Conservation (phyloP, 2,329 filamentous ascomycete genomes). For the Hypoxylon sp. region DNA sequence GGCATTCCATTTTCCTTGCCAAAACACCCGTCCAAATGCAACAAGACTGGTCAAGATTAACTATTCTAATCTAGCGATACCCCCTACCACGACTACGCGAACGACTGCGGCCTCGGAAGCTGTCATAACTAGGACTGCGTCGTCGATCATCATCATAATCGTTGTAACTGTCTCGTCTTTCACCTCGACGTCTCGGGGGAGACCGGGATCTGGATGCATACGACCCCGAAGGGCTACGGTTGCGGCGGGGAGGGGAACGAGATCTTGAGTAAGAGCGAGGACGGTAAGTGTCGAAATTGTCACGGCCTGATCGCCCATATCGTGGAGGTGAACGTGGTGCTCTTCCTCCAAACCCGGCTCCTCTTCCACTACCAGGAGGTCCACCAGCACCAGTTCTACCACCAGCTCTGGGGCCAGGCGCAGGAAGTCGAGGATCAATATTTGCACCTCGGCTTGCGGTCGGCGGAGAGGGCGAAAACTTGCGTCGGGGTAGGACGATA, state of each 20-base stretch:
- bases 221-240: constrained; percentile 50
- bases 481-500: constrained; percentile 86
- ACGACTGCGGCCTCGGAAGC: constrained; percentile 57
- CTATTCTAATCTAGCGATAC: constrained; percentile 49
- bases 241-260: constrained; percentile 55
- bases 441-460: constrained; percentile 73
- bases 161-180: constrained; percentile 52
- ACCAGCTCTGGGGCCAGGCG: constrained; percentile 53
- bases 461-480: constrained; percentile 85
- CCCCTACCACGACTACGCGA: constrained; percentile 57
- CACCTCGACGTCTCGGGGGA: constrained; percentile 52
- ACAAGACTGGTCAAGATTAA: not conserved
- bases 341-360: constrained; percentile 48
- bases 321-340: constrained; percentile 46
- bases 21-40: constrained; percentile 24
- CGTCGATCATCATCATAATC: constrained; percentile 54
- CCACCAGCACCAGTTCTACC: constrained; percentile 56
- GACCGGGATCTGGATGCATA: constrained; percentile 54
- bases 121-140: constrained; percentile 64
- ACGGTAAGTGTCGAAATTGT: constrained; percentile 69
- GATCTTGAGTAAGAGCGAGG: constrained; percentile 68
- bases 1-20: constrained; percentile 13
- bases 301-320: constrained; percentile 51
- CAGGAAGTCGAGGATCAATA: constrained; percentile 67
- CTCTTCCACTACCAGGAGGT: constrained; percentile 52